Evolutionary conservation across 257 asterid genomes (phyloP).

Genomic region (Solanum dulcamara): DNA sequence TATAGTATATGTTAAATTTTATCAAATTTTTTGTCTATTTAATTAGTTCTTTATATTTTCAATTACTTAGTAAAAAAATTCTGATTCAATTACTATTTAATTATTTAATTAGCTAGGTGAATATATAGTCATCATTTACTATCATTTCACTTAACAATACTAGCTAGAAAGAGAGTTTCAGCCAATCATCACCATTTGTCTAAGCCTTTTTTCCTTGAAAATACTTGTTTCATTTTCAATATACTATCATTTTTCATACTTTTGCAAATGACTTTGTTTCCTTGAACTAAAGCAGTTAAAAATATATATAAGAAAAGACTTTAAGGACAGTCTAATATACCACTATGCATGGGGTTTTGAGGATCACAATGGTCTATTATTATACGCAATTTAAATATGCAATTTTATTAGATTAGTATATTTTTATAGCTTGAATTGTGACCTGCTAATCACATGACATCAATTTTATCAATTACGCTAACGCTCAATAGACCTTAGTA

Average conservation of each 20-base stretch:
- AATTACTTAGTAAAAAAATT: not conserved
- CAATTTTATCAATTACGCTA: not conserved
- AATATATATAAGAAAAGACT: not conserved
- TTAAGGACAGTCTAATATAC: not conserved
- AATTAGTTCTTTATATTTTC: not conserved
- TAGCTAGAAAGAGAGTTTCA: not conserved
- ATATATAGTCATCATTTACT: not conserved
- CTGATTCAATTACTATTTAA: not conserved
- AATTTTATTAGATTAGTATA: fast-evolving
- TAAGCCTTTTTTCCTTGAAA: not conserved
- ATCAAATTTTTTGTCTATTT: not conserved
- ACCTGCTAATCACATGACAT: not conserved
- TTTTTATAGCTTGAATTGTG: not conserved
- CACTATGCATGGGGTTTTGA: fast-evolving
- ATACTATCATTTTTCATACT: not conserved
- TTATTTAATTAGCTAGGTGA: not conserved
- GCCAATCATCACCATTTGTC: not conserved
- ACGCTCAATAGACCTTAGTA: not conserved
- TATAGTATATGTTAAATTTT: not conserved
- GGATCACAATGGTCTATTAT: not conserved
- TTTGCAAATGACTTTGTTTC: not conserved
- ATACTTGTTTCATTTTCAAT: not conserved
- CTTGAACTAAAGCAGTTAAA: not conserved
- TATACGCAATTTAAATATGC: too few species aligned
- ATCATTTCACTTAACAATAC: not conserved